Conservation (phyloP, 176 grass and related monocot genomes). For the Ensete ventricosum region DNA sequence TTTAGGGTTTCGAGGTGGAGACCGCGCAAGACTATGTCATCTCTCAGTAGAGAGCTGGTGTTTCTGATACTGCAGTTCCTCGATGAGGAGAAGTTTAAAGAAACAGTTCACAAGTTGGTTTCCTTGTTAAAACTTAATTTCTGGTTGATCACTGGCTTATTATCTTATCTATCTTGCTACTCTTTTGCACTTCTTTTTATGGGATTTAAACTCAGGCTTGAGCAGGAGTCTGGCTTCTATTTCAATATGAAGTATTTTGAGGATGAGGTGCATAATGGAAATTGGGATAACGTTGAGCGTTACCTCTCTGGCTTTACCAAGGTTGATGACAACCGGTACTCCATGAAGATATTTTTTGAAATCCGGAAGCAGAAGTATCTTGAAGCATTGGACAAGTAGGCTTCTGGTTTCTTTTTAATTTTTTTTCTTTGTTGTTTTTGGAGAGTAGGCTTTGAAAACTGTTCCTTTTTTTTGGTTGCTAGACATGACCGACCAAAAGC, state of each 20-base stretch:
- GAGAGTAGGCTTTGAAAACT: not conserved
- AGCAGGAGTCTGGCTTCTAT: conserved; percentile 15
- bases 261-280: conserved; percentile 1
- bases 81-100: conserved; percentile 90
- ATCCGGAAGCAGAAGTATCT: conserved; percentile 92
- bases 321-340: conserved; percentile 47
- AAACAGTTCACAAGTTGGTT: conserved; percentile 65
- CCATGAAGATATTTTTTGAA: conserved; percentile 90
- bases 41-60: conserved; percentile 62
- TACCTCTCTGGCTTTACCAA: conserved; percentile 42
- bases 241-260: conserved; percentile 15
- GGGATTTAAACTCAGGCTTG: not conserved
- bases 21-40: conserved; percentile 32
- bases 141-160: not conserved
- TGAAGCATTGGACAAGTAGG: conserved; percentile 80
- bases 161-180: not conserved
- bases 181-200: not conserved
- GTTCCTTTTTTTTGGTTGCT: conserved; percentile 7
- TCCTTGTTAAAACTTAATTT: not conserved
- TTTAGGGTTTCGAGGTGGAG: conserved; percentile 4
- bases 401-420: not conserved
- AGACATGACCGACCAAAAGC: conserved; percentile 96
- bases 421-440: not conserved
- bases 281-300: conserved; percentile 73
- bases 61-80: conserved; percentile 91